These are phyloP conservation scores for Yamadazyma spencermartinsiae DNA, from an alignment of 1,139 yeast genomes.

Conservation along the genomic window DNA sequence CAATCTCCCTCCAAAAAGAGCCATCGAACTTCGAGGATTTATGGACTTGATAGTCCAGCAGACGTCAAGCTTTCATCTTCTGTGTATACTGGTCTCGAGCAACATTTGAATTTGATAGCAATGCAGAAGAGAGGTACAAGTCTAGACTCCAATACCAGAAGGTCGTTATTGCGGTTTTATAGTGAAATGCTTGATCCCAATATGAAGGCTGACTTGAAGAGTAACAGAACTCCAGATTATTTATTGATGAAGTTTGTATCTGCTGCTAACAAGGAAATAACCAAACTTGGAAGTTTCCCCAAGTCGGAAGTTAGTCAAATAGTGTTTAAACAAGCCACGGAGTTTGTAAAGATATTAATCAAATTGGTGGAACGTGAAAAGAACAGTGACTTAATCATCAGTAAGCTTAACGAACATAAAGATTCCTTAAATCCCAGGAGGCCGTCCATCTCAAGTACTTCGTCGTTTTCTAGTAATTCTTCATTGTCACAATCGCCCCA, in stretches of 20 bases:
- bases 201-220: conserved; percentile 37
- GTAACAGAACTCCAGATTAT: conserved; percentile 57
- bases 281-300: conserved; percentile 46
- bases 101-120: conserved; percentile 53
- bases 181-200: conserved; percentile 58
- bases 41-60: conserved; percentile 12
- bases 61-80: conserved; percentile 45
- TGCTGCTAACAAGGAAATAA: conserved; percentile 63
- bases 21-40: conserved; percentile 15
- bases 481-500: conserved; percentile 5
- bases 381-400: conserved; percentile 40
- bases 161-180: conserved; percentile 58
- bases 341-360: conserved; percentile 58
- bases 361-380: conserved; percentile 46
- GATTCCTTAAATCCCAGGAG: conserved; percentile 35
- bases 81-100: conserved; percentile 47
- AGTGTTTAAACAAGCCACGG: conserved; percentile 56
- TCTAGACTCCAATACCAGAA: conserved; percentile 39
- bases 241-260: conserved; percentile 66
- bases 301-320: conserved; percentile 42
- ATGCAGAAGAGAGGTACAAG: conserved; percentile 44
- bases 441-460: conserved; percentile 4
- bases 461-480: conserved; percentile 13
- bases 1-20: conserved; percentile 14
- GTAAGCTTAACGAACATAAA: conserved; percentile 46